These are phyloP conservation scores for Ceratobasidium theobromae DNA, from an alignment of 1,284 basidiomycete species.

Conservation along the genomic window DNA sequence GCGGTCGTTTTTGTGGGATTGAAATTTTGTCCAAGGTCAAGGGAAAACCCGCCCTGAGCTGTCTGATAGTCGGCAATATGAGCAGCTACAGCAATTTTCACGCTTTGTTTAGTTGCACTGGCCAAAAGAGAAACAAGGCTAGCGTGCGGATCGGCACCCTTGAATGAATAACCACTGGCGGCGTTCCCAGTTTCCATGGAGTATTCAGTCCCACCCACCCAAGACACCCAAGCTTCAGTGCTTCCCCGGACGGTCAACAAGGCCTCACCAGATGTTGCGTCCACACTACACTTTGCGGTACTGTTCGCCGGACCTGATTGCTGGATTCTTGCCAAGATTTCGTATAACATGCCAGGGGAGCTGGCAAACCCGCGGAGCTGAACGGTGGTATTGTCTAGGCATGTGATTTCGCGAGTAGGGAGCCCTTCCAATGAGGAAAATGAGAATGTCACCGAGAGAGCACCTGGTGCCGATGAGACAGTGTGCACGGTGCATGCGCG, in stretches of 20 bases:
- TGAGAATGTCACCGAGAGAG: conserved; percentile 8
- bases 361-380: conserved; percentile 55
- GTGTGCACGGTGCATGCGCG: conserved; percentile 41
- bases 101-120: conserved; percentile 36
- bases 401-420: conserved; percentile 50
- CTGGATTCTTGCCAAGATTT: conserved; percentile 57
- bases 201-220: conserved; percentile 72
- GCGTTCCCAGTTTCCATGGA: conserved; percentile 60
- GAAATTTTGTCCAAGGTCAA: conserved; percentile 60
- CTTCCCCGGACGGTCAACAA: conserved; percentile 48
- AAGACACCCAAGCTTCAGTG: conserved; percentile 60
- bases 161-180: conserved; percentile 60
- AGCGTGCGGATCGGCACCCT: conserved; percentile 59
- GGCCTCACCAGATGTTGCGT: neutral
- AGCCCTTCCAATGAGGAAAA: conserved; percentile 1
- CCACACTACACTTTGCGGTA: too few species aligned
- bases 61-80: conserved; percentile 56
- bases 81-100: neutral
- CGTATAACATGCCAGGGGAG: conserved; percentile 66
- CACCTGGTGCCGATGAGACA: conserved; percentile 3
- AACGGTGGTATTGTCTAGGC: conserved; percentile 58
- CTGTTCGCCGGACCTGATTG: conserved; percentile 45
- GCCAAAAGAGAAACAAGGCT: conserved; percentile 49
- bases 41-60: conserved; percentile 51
- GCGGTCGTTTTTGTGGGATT: conserved; percentile 59